A percentile compares a stretch with the other conserved stretches of the same genome.
These are phyloP conservation scores for Clavispora phyllophila DNA, from an alignment of 805 yeast species.

Conservation along the genomic window DNA sequence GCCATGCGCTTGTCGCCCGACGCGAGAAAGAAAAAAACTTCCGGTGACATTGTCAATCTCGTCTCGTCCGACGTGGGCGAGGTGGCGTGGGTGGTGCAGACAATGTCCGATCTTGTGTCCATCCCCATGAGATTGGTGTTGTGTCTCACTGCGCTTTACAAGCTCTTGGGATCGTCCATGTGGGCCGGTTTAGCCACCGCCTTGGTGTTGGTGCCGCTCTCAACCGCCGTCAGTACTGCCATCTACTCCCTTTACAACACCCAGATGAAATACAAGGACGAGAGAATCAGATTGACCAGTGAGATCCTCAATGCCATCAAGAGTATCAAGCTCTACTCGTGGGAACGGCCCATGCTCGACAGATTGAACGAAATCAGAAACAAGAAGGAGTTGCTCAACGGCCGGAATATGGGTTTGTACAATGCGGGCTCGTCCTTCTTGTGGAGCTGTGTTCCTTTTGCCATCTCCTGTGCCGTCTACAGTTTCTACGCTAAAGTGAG, in stretches of 20 bases:
- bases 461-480: conserved; percentile 30
- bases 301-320: conserved; percentile 59
- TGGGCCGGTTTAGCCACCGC: conserved; percentile 53
- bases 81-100: conserved; percentile 49
- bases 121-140: conserved; percentile 49
- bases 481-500: conserved; percentile 21
- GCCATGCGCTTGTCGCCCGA: conserved; percentile 63
- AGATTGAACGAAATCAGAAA: conserved; percentile 52
- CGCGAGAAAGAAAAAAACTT: conserved; percentile 52
- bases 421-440: conserved; percentile 29
- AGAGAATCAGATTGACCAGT: conserved; percentile 51
- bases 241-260: conserved; percentile 42
- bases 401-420: conserved; percentile 40
- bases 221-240: conserved; percentile 41
- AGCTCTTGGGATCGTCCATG: conserved; percentile 53
- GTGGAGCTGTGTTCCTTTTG: conserved; percentile 37
- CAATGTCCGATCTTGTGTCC: conserved; percentile 44
- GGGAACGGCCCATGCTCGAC: conserved; percentile 62
- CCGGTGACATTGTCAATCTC: conserved; percentile 78
- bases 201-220: conserved; percentile 54
- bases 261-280: conserved; percentile 61
- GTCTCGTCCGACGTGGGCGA: conserved; percentile 72
- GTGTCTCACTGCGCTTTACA: conserved; percentile 50
- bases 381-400: conserved; percentile 49
- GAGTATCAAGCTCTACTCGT: conserved; percentile 61